Percentiles rank a stretch among this genome's conserved stretches.
Conservation (phyloP, 495 filamentous ascomycete genomes). For the Tuber magnatum region DNA sequence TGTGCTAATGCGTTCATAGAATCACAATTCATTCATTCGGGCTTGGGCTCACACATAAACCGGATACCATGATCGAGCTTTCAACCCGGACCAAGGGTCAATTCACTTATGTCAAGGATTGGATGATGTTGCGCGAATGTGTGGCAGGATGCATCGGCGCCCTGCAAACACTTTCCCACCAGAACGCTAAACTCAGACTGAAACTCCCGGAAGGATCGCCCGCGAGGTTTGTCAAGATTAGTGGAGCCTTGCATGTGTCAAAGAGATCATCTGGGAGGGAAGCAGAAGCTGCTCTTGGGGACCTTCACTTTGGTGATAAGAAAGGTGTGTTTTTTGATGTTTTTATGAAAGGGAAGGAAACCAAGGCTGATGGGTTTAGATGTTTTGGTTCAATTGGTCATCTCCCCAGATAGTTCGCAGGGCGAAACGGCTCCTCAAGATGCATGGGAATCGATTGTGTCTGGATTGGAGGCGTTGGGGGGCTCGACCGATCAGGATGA, state of each 20-base stretch:
- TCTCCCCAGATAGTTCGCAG: slow-evolving; percentile 77
- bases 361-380: slow-evolving; percentile 48
- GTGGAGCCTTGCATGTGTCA: slow-evolving; percentile 90
- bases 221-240: slow-evolving; percentile 97
- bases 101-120: slow-evolving; percentile 98
- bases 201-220: slow-evolving; percentile 92
- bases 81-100: slow-evolving; percentile 93
- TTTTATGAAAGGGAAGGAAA: slow-evolving; percentile 1
- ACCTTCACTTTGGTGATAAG: slow-evolving; percentile 94
- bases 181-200: slow-evolving; percentile 96
- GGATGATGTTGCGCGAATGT: slow-evolving; percentile 99
- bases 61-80: slow-evolving; percentile 96
- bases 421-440: slow-evolving; percentile 86
- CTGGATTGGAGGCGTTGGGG: slow-evolving; percentile 89
- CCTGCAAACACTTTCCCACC: slow-evolving; percentile 94
- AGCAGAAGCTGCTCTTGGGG: slow-evolving; percentile 85
- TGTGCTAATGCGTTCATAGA: slow-evolving; percentile 47
- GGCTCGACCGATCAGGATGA: slow-evolving; percentile 84
- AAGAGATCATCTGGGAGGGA: slow-evolving; percentile 96
- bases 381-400: slow-evolving; percentile 89
- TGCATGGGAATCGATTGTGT: slow-evolving; percentile 94
- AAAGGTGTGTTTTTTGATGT: slow-evolving; percentile 48
- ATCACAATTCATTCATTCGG: slow-evolving; percentile 96
- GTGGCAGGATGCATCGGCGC: slow-evolving; percentile 88
- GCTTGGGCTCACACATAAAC: slow-evolving; percentile 93